Evolutionary conservation across 306 rosid species (phyloP).

Genomic region (Lithocarpus polystachyus): DNA sequence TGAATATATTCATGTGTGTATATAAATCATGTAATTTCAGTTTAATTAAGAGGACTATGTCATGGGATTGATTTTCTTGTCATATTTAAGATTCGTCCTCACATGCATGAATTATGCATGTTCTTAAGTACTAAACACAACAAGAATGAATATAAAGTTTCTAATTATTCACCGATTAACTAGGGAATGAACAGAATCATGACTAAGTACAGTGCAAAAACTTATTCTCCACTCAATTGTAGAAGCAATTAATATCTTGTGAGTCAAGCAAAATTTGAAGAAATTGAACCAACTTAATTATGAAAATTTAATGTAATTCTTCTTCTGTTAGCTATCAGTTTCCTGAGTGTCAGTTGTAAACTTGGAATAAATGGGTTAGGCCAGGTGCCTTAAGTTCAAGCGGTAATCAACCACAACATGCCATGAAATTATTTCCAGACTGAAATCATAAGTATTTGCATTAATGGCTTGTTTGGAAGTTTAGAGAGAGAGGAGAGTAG

Average conservation of each 20-base stretch:
- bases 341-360: neutral
- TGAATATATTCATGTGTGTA: no score
- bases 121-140: neutral
- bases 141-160: neutral
- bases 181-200: neutral
- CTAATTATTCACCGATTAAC: neutral
- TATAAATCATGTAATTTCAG: neutral
- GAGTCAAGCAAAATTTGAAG: neutral
- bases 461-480: no score
- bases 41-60: neutral
- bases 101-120: neutral
- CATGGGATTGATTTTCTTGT: neutral
- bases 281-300: neutral
- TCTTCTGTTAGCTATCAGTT: neutral
- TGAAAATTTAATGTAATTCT: neutral
- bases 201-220: neutral
- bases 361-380: neutral
- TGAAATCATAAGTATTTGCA: neutral
- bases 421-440: neutral
- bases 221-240: neutral
- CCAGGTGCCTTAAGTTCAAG: neutral
- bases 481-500: no score
- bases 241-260: neutral
- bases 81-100: neutral
- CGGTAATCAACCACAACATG: neutral